A percentile compares a stretch with the other conserved stretches of the same genome.
Conservation (phyloP, 345 rosid genomes). For the Passiflora organensis region DNA sequence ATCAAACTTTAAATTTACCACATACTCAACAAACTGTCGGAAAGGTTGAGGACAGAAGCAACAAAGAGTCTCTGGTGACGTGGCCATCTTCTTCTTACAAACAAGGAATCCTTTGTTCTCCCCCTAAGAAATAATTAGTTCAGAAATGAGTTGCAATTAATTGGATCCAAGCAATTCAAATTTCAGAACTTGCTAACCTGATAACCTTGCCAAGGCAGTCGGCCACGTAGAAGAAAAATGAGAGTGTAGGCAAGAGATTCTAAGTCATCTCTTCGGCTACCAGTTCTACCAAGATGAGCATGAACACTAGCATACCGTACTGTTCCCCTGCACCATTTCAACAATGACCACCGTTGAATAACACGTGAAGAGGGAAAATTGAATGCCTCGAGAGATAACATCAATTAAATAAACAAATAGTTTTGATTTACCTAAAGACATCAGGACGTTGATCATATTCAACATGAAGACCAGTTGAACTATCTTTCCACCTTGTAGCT, state of each 20-base stretch:
- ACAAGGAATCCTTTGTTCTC: slow-evolving; percentile 95
- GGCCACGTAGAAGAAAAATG: slow-evolving; percentile 93
- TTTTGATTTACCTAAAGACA: slow-evolving; percentile 66
- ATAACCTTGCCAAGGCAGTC: slow-evolving; percentile 97
- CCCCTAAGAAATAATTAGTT: slow-evolving; percentile 52
- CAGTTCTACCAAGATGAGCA: slow-evolving; percentile 96
- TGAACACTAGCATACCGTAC: slow-evolving; percentile 97
- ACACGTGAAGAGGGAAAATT: slow-evolving; percentile 4
- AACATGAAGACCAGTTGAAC: slow-evolving; percentile 72
- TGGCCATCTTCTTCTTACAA: slow-evolving; percentile 97
- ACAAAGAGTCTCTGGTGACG: slow-evolving; percentile 87
- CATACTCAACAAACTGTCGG: slow-evolving; percentile 81
- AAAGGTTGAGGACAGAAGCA: slow-evolving; percentile 88
- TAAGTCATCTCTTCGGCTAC: slow-evolving; percentile 92
- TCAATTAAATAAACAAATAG: not conserved
- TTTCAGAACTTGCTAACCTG: slow-evolving; percentile 47
- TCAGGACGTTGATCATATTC: slow-evolving; percentile 99
- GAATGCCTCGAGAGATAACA: not conserved
- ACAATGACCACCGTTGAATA: slow-evolving; percentile 10
- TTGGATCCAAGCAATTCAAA: not conserved
- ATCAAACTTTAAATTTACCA: slow-evolving; percentile 87
- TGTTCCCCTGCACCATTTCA: slow-evolving; percentile 70
- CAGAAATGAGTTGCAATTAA: slow-evolving; percentile 8
- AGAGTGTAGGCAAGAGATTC: slow-evolving; percentile 98
- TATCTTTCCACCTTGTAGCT: slow-evolving; percentile 93